Base-by-base conservation (phyloP, 257 asterid species). In the Leonotis leonurus region DNA sequence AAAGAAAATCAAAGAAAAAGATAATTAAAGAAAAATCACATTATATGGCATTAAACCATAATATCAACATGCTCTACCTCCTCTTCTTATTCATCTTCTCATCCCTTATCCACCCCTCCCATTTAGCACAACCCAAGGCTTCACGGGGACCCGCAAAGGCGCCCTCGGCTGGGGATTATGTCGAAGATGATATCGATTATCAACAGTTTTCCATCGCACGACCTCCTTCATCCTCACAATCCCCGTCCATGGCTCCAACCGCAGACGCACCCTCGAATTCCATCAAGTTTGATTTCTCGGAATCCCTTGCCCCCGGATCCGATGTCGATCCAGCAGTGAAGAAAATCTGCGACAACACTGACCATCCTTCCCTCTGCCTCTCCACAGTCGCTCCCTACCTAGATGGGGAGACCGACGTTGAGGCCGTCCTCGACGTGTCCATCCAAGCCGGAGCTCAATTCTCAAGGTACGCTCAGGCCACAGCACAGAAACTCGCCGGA, bases 361-460 rank as follows among this genome's bases (percentile, higher is more conserved):
- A 80, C 36, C 33, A 80, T 44, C 77, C 85, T 0, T 6, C 24
- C 44, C 76, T 80, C 1, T 74, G 85, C 69, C 37, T 73, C 18
- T 50, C 78, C 20, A 73, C 76, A 0, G 61, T 61, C 3, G 53
- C 37, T 14, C 78, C 80, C 21, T 48, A 24, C 11, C 70, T 80
- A 30, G 20, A 69, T 0, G 85, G 77, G 8, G 60, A 73, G 9
- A 21, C 30, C 0, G 85, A 79, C 17, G 7, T 69, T 3, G 8
- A 67, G 1, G 21, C 83, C 0, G 73, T 74, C 25, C 71, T 77
- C 6, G 70, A 71, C 6, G 66, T 62, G 9, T 29, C 81, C 22
- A 59, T 80, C 1, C 56, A 43, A 5, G 73, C 70, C 10, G 58
- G 72, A 1, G 50, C 52, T 10, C 64, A 39, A 2, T 46, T 65